These are phyloP conservation scores for Ligustrum vulgare DNA, from an alignment of 257 asterid genomes.

Conservation along the genomic window DNA sequence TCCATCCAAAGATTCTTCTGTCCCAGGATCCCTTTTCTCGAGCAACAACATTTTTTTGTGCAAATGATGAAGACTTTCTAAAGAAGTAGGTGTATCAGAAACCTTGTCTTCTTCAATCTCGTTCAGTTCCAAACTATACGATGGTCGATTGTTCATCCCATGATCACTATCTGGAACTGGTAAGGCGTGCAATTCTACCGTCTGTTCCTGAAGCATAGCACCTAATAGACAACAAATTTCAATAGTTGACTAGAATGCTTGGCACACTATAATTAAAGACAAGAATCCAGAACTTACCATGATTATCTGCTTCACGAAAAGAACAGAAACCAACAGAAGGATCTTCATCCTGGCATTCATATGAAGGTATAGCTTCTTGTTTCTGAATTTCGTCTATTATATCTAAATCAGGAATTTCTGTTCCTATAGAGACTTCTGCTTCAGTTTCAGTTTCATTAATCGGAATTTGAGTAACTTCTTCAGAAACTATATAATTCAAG, in stretches of 20 bases:
- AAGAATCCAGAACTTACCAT: constrained; percentile 47
- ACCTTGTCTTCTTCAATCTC: constrained; percentile 70
- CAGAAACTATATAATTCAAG: constrained; percentile 48
- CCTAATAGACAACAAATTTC: constrained; percentile 35
- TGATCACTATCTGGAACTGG: constrained; percentile 40
- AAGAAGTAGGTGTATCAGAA: constrained; percentile 83
- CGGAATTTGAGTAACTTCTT: constrained; percentile 46
- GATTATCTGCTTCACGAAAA: constrained; percentile 28
- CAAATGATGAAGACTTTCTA: constrained; percentile 53
- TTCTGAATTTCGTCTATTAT: constrained; percentile 56
- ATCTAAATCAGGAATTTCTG: constrained; percentile 91
- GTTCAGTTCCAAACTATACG: constrained; percentile 38
- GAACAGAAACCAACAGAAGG: constrained; percentile 37
- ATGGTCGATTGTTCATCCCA: constrained; percentile 20
- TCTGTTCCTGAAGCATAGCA: constrained; percentile 37
- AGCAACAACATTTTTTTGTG: constrained; percentile 59
- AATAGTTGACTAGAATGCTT: background rate
- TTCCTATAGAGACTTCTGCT: constrained; percentile 90
- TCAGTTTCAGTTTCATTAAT: constrained; percentile 57
- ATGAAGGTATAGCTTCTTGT: constrained; percentile 33
- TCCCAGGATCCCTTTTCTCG: constrained; percentile 68
- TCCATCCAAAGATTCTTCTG: constrained; percentile 84
- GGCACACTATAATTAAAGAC: background rate
- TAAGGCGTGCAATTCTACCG: constrained; percentile 36
- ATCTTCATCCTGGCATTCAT: constrained; percentile 38